Percentiles rank a stretch among this genome's conserved stretches.
Conservation (phyloP, 1,284 basidiomycete genomes). For the Inonotus obliquus region DNA sequence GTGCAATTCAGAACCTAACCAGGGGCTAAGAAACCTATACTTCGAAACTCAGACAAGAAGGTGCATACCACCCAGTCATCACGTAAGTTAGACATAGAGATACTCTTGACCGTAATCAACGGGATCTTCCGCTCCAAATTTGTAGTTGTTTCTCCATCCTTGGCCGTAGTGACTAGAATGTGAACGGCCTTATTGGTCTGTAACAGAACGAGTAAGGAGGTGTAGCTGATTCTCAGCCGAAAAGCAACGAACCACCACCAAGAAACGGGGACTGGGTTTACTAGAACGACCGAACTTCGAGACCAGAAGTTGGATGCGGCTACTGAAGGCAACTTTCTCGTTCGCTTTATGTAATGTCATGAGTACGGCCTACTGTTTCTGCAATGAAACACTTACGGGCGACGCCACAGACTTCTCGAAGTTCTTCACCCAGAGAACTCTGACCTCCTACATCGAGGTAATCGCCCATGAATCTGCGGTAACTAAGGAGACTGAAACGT, state of each 20-base stretch:
- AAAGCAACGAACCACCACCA: slow-evolving; percentile 69
- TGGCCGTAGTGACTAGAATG: slow-evolving; percentile 69
- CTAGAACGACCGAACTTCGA: slow-evolving; percentile 87
- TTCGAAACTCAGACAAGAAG: not conserved
- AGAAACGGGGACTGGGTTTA: slow-evolving; percentile 88
- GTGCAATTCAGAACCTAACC: slow-evolving; percentile 66
- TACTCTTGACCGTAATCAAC: slow-evolving; percentile 79
- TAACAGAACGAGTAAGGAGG: not conserved
- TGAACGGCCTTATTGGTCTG: slow-evolving; percentile 86
- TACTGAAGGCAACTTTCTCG: slow-evolving; percentile 85
- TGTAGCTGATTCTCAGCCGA: not conserved
- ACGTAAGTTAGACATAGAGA: slow-evolving; percentile 83
- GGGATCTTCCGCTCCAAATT: slow-evolving; percentile 87
- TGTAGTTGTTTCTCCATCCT: slow-evolving; percentile 61
- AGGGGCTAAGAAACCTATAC: not conserved
- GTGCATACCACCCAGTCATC: slow-evolving; percentile 90
- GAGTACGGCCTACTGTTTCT: not conserved
- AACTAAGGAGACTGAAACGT: slow-evolving; percentile 90
- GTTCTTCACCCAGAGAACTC: slow-evolving; percentile 76
- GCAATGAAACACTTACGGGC: slow-evolving; percentile 48
- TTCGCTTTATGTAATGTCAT: slow-evolving; percentile 31
- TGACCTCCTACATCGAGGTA: slow-evolving; percentile 90
- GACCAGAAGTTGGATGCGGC: slow-evolving; percentile 80
- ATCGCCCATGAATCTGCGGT: slow-evolving; percentile 94
- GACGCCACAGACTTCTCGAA: slow-evolving; percentile 73